Conservation (phyloP, 2,329 filamentous ascomycete genomes). For the Aciculosporium take region DNA sequence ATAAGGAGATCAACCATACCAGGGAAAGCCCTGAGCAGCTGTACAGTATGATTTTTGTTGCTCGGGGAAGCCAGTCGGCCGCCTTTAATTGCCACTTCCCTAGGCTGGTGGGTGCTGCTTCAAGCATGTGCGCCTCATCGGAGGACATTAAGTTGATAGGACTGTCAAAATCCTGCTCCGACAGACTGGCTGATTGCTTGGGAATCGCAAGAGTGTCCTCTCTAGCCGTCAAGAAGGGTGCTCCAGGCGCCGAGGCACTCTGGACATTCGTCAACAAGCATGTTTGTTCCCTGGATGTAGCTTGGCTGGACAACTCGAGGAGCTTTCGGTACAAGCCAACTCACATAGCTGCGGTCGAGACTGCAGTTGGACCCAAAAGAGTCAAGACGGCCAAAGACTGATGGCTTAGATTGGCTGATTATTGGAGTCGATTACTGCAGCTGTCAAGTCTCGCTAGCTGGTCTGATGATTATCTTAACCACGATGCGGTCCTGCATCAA, state of each 20-base stretch:
- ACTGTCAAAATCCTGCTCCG: slow-evolving; percentile 45
- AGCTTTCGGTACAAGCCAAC: slow-evolving; percentile 17
- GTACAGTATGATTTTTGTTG: slow-evolving; percentile 43
- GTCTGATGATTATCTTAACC: neutral
- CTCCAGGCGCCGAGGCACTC: slow-evolving; percentile 42
- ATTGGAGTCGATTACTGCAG: neutral
- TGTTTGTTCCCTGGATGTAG: slow-evolving; percentile 36
- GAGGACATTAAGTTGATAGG: slow-evolving; percentile 43
- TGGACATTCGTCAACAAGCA: slow-evolving; percentile 38
- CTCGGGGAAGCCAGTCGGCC: slow-evolving; percentile 41
- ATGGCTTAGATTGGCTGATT: neutral
- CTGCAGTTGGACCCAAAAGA: slow-evolving; percentile 19
- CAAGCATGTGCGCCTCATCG: slow-evolving; percentile 23
- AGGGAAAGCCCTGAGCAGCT: slow-evolving; percentile 5
- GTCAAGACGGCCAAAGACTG: neutral
- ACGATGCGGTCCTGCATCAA: neutral
- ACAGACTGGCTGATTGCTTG: slow-evolving; percentile 40
- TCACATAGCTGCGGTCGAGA: slow-evolving; percentile 22
- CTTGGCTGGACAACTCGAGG: slow-evolving; percentile 31
- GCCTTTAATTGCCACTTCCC: slow-evolving; percentile 47
- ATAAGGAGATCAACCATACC: neutral
- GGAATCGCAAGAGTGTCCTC: slow-evolving; percentile 51
- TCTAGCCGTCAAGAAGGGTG: slow-evolving; percentile 41
- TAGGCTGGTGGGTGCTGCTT: slow-evolving; percentile 37
- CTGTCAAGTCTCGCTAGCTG: neutral